Conservation (phyloP, 768 basidiomycete genomes). For the Leccinum broughii region DNA sequence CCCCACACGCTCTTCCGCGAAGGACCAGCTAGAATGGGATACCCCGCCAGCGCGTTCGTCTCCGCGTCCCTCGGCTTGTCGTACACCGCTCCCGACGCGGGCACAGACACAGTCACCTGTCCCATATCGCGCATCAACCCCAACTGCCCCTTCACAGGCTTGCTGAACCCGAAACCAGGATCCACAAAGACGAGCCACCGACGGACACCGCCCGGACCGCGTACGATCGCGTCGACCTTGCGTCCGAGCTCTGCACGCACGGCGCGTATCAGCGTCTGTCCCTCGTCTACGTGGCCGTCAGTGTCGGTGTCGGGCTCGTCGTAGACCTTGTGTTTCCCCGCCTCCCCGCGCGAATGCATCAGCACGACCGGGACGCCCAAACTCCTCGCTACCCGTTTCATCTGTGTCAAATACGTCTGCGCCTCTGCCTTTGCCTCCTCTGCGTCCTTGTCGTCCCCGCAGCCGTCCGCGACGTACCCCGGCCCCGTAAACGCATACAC, state of each 20-base stretch:
- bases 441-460: background rate
- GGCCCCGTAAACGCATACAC: slow-evolving; percentile 80
- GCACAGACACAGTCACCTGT: slow-evolving; percentile 39
- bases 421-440: slow-evolving; percentile 34
- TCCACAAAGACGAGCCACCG: slow-evolving; percentile 90
- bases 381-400: slow-evolving; percentile 64
- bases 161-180: slow-evolving; percentile 95
- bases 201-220: slow-evolving; percentile 68
- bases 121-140: slow-evolving; percentile 57
- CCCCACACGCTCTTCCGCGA: slow-evolving; percentile 89
- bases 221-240: slow-evolving; percentile 64
- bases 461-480: slow-evolving; percentile 40
- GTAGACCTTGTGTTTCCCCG: slow-evolving; percentile 74
- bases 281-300: background rate
- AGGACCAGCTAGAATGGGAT: slow-evolving; percentile 71
- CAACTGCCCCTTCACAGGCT: slow-evolving; percentile 73
- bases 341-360: slow-evolving; percentile 93
- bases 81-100: background rate
- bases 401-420: slow-evolving; percentile 46
- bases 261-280: slow-evolving; percentile 52
- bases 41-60: slow-evolving; percentile 54
- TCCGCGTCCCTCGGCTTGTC: slow-evolving; percentile 16
- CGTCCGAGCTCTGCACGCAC: slow-evolving; percentile 71
- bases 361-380: slow-evolving; percentile 78
- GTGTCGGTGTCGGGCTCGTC: slow-evolving; percentile 43